A percentile compares a stretch with the other conserved stretches of the same genome.
Evolutionary conservation across 495 filamentous ascomycete species (phyloP).

Genomic region (Jackrogersella multiformis): DNA sequence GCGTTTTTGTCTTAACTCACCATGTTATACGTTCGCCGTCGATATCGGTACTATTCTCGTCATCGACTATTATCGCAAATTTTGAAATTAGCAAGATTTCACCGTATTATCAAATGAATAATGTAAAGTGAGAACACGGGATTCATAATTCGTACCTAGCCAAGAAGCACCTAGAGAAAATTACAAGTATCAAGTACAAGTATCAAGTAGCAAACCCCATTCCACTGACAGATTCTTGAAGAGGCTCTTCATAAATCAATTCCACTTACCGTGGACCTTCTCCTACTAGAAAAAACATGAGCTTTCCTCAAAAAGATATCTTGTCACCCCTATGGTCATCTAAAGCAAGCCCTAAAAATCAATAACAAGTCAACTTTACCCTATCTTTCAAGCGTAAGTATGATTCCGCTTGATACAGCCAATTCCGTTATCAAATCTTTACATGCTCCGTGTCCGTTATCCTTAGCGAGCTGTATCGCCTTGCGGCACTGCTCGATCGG

Average conservation of each 20-base stretch:
- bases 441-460: constrained; percentile 19
- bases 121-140: too few relatives aligned
- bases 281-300: too few relatives aligned
- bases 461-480: constrained; percentile 29
- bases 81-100: too few relatives aligned
- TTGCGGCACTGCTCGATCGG: constrained; percentile 24
- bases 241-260: neutral
- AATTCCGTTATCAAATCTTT: constrained; percentile 22
- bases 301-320: too few relatives aligned
- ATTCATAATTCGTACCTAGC: too few relatives aligned
- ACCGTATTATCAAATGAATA: too few relatives aligned
- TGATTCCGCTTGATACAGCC: constrained; percentile 14
- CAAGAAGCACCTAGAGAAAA: too few relatives aligned
- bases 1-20: too few relatives aligned
- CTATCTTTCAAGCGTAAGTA: constrained; percentile 15
- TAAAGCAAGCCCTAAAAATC: neutral
- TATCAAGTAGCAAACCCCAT: neutral
- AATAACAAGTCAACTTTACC: neutral
- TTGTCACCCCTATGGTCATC: neutral
- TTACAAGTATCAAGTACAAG: too few relatives aligned
- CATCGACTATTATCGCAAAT: too few relatives aligned
- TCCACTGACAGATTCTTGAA: neutral
- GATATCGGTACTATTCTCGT: too few relatives aligned
- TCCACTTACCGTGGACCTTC: neutral
- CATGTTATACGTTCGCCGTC: too few relatives aligned